Base-by-base conservation (phyloP, 192 early-diverging fungal genomes). In the Phycomyces blakesleeanus region DNA sequence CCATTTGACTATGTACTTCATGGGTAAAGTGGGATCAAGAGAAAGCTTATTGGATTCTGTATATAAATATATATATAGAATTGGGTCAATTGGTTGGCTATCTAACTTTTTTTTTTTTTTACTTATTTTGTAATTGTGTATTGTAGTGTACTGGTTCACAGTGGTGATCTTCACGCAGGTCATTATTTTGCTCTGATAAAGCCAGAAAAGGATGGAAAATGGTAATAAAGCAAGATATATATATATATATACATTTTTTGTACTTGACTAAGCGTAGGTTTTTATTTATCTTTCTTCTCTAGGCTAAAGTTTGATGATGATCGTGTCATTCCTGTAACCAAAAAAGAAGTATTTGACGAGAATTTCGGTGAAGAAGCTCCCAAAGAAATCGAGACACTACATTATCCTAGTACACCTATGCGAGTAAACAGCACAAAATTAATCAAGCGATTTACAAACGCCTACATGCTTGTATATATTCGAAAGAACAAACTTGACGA, bases 391-490 rank as follows among this genome's bases (percentile, higher is more conserved):
- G 18, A 22, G 11, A 54, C 34, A 22, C 76, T 72, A 75, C n/a
- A n/a, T 53, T 22, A 38, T 47, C 42, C 16, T 29, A 40, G 12
- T 22, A n/a, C 41, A 2, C 7, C 12, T 9, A n/a, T 29, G 27
- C 21, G 38, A 54, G 40, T n/a, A 2, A 66, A 38, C 5, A 81
- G 76, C 18, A 77, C 75, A 64, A 78, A 85, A 26, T 62, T 72
- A 50, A 47, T 78, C 59, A 96, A 92, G 69, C 87, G 92, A 20
- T 95, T 92, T 66, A 94, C 92, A 12, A 99, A 98, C 65, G 97
- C 97, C 1, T 99, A 99, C 81, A 97, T 99, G 96, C 79, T 99
- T 72, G 94, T 97, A 21, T 99, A 99, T 67, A 87, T 99, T 57
- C 88, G 93, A 62, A 85, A 94, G 66, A 67, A 75, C 15, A 81